Evolutionary conservation across 495 filamentous ascomycete species (phyloP), one percentile per base, ranked within the genome.

Genomic region (Aspergillus asperescens): DNA sequence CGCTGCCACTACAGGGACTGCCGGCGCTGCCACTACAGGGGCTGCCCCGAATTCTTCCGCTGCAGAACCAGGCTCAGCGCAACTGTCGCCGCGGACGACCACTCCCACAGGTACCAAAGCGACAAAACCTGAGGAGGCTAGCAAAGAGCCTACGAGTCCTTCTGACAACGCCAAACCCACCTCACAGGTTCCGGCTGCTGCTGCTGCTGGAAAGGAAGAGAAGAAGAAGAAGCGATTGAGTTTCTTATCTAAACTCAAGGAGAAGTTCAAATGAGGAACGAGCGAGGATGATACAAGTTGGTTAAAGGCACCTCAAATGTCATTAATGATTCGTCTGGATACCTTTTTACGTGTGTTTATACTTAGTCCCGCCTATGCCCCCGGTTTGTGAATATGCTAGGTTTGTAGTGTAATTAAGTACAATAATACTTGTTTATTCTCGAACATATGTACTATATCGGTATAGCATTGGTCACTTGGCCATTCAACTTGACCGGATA

Each of bases 401-500:
- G 34, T 52, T 44, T 13, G 48, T 28, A 35, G 20, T 45, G n/a
- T 46, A 50, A 45, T 50, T 20, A 10, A 50, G 39, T 45, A 48
- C 16, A 40, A 40, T 47, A 43, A 51, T 41, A 16, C 16, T 43
- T 34, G 48, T 27, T 31, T 32, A 22, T 44, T n/a, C 10, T 40
- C n/a, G 40, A n/a, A 8, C 32, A 28, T 10, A 1, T 12, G 12
- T 7, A n/a, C 57, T 42, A 63, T 48, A 63, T 63, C 2, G 80
- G 79, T 62, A 83, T 79, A 8, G 73, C 70, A 61, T 82, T 70
- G 50, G 66, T 76, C 43, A 82, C 70, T 50, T 72, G 51, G 24
- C 74, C 76, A 55, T 78, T 81, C 8, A 78, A 50, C 51, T 82
- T 80, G 0, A 78, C 79, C 3, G 80, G 80, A 53, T 72, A 74